phyloP scores from a whole-genome alignment of 2,329 filamentous ascomycete genomes.

The Epichloe festucae region DNA sequence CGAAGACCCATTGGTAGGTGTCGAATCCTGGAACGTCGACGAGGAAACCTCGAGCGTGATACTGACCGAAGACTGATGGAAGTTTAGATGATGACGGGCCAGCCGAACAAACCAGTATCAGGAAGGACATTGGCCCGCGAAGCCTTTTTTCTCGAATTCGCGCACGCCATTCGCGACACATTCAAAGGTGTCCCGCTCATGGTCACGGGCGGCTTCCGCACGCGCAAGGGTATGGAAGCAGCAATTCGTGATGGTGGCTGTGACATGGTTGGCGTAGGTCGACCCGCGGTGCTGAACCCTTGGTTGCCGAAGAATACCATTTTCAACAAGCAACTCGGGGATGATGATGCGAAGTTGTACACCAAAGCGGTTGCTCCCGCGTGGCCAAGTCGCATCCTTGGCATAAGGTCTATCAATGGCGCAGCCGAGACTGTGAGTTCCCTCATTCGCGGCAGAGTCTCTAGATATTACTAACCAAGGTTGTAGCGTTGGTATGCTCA shows the following conservation, averaged over 20 bases:
- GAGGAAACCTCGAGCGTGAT: not conserved
- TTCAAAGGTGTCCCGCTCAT: constrained; percentile 34
- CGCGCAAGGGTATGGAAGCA: constrained; percentile 26
- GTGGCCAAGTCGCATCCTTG: constrained; percentile 13
- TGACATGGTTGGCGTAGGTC: constrained; percentile 27
- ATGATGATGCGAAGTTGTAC: constrained; percentile 21
- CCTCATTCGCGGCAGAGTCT: not conserved
- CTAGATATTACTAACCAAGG: not conserved
- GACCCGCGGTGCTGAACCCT: constrained; percentile 27
- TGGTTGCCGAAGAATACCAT: constrained; percentile 22
- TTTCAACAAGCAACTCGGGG: constrained; percentile 20
- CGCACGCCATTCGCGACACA: constrained; percentile 32
- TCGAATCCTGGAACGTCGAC: not conserved
- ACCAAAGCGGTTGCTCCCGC: constrained; percentile 13
- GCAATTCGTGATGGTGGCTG: constrained; percentile 25
- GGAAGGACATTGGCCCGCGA: constrained; percentile 38
- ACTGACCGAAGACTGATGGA: not conserved
- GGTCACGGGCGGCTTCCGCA: constrained; percentile 52
- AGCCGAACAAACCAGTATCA: not conserved
- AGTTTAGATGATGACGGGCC: constrained; percentile 3
- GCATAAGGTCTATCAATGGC: constrained; percentile 7
- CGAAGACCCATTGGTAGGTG: constrained; percentile 34
- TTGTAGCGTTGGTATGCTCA: constrained; percentile 3
- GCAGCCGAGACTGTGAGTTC: constrained; percentile 9
- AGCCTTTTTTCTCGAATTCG: constrained; percentile 57